Evolutionary conservation across 495 filamentous ascomycete species (phyloP).

Genomic region (Tuber umbilicatum): DNA sequence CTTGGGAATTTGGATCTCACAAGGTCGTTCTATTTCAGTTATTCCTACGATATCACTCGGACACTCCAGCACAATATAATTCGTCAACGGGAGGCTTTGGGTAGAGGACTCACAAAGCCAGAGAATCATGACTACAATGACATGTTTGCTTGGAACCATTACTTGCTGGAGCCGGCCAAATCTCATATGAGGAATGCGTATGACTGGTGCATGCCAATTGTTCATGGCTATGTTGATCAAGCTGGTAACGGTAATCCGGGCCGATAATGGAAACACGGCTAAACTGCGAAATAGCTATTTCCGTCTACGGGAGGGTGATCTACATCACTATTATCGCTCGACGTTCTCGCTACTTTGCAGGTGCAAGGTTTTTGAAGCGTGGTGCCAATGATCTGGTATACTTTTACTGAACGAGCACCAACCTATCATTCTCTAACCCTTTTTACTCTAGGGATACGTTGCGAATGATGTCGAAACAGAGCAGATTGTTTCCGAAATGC

Average conservation of each 20-base stretch:
- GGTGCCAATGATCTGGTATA: conserved; percentile 77
- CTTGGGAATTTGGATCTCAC: conserved; percentile 84
- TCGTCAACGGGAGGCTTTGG: conserved; percentile 63
- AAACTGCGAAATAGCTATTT: conserved; percentile 51
- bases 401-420: background rate
- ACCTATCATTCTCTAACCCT: conserved; percentile 20
- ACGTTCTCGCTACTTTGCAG: conserved; percentile 87
- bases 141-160: conserved; percentile 98
- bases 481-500: conserved; percentile 89
- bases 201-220: conserved; percentile 93
- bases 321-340: conserved; percentile 92
- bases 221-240: conserved; percentile 95
- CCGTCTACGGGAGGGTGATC: conserved; percentile 73
- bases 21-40: conserved; percentile 94
- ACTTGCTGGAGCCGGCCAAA: conserved; percentile 73
- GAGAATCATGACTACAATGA: conserved; percentile 66
- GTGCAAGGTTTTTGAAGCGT: conserved; percentile 87
- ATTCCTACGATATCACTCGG: conserved; percentile 91
- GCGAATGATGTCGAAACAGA: conserved; percentile 99
- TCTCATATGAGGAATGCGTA: conserved; percentile 66
- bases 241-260: conserved; percentile 47
- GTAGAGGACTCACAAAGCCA: conserved; percentile 54
- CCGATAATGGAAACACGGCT: conserved; percentile 11
- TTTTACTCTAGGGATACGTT: conserved; percentile 62
- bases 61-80: conserved; percentile 91